These are phyloP conservation scores for Populus hybrid DNA, from an alignment of 441 rosid species.

Conservation along the genomic window DNA sequence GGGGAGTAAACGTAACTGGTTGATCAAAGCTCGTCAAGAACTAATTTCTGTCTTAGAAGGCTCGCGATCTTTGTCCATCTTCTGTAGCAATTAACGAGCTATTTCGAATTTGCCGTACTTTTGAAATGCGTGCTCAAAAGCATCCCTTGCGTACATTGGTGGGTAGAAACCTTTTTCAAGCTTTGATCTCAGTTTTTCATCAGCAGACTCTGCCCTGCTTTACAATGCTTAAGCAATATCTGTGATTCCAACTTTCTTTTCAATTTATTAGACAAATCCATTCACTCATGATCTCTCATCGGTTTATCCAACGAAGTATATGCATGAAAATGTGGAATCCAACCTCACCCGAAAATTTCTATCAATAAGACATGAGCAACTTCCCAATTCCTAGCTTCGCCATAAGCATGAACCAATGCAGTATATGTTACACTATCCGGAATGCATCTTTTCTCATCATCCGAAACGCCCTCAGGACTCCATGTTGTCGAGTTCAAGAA, in stretches of 20 bases:
- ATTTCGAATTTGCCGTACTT: constrained; percentile 21
- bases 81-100: constrained; percentile 24
- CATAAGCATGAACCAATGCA: constrained; percentile 25
- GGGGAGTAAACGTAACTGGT: not conserved
- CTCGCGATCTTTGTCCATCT: constrained; percentile 8
- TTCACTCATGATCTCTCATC: constrained; percentile 25
- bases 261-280: constrained; percentile 27
- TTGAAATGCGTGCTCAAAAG: constrained; percentile 21
- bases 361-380: constrained; percentile 20
- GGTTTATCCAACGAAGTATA: constrained; percentile 18
- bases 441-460: constrained; percentile 30
- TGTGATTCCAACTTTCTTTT: constrained; percentile 30
- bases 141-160: constrained; percentile 23
- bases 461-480: constrained; percentile 2
- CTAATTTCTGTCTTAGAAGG: not conserved
- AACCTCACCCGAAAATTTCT: constrained; percentile 27
- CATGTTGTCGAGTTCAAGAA: too few relatives aligned
- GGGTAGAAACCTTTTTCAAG: constrained; percentile 23
- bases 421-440: constrained; percentile 25
- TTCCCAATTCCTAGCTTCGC: constrained; percentile 23
- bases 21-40: not conserved
- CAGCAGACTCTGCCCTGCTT: constrained; percentile 26
- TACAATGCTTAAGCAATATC: constrained; percentile 28
- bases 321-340: constrained; percentile 26
- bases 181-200: constrained; percentile 23